Evolutionary conservation across 1,139 yeast species (phyloP).

Genomic region (Meyerozyma smithsonii): DNA sequence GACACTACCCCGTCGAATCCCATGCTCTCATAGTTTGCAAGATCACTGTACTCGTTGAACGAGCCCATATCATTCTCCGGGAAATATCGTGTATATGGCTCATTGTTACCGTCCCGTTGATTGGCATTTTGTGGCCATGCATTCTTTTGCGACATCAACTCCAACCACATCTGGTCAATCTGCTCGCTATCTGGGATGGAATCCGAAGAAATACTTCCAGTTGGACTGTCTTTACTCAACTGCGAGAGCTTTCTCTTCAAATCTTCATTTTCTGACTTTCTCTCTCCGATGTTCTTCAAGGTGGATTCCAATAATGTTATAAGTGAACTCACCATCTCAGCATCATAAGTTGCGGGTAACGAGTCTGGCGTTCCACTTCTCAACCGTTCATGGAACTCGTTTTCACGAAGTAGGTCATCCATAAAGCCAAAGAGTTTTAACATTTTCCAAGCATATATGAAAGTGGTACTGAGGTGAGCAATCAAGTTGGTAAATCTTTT

Average conservation of each 20-base stretch:
- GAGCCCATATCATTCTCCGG: not conserved
- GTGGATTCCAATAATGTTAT: not conserved
- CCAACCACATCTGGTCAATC: slow-evolving; percentile 11
- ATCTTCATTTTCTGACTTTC: not conserved
- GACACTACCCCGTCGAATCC: not conserved
- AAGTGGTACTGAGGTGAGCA: not conserved
- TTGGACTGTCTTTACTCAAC: not conserved
- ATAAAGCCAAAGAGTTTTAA: not conserved
- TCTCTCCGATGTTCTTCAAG: not conserved
- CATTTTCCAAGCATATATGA: slow-evolving; percentile 1
- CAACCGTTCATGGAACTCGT: slow-evolving; percentile 1
- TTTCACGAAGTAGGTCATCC: not conserved
- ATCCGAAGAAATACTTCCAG: not conserved
- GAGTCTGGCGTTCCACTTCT: not conserved
- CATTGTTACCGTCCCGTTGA: not conserved
- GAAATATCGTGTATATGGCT: too few relatives aligned
- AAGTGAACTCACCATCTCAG: not conserved
- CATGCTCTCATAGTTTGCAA: not conserved
- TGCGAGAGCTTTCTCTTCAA: not conserved
- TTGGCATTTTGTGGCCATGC: not conserved
- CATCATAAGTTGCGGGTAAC: not conserved
- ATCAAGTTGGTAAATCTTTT: not conserved
- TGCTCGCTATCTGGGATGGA: not conserved
- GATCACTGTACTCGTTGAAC: slow-evolving; percentile 1
- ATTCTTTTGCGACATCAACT: slow-evolving; percentile 8